A percentile compares a stretch with the other conserved stretches of the same genome.
phyloP scores from a whole-genome alignment of 2,329 filamentous ascomycete genomes.

The Colletotrichum endophyticum region DNA sequence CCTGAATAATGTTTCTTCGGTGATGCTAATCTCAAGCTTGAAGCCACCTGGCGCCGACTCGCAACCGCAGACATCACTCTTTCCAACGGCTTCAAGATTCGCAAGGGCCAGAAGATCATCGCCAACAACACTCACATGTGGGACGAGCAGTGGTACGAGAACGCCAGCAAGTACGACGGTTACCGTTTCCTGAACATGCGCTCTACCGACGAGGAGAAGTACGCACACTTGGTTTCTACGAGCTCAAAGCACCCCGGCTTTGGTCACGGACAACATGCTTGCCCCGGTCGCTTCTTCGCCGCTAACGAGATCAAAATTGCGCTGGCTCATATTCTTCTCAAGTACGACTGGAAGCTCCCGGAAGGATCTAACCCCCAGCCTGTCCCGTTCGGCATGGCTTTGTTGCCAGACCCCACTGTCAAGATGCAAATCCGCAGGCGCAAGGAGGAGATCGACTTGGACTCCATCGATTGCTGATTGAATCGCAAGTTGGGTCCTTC shows the following conservation, averaged over 20 bases:
- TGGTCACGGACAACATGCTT: slow-evolving; percentile 40
- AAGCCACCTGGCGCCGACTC: slow-evolving; percentile 14
- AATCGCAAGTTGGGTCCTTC: not conserved
- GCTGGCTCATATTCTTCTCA: slow-evolving; percentile 32
- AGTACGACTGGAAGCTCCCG: slow-evolving; percentile 31
- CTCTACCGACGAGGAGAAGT: slow-evolving; percentile 24
- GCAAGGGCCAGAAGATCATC: slow-evolving; percentile 23
- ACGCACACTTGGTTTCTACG: slow-evolving; percentile 37
- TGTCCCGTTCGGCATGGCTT: not conserved
- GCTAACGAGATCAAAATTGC: slow-evolving; percentile 39
- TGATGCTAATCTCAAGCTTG: too few species aligned
- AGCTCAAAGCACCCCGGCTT: slow-evolving; percentile 32
- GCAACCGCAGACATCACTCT: slow-evolving; percentile 20
- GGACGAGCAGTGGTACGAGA: slow-evolving; percentile 20
- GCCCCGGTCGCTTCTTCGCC: slow-evolving; percentile 43
- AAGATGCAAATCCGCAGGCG: not conserved
- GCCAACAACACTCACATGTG: slow-evolving; percentile 23
- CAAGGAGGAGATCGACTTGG: slow-evolving; percentile 4
- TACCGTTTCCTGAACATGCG: slow-evolving; percentile 24
- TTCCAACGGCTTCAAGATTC: slow-evolving; percentile 22
- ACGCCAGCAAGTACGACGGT: slow-evolving; percentile 23
- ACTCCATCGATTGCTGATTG: not conserved
- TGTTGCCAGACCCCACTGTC: not conserved
- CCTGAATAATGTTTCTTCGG: not conserved
- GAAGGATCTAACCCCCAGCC: not conserved